These are phyloP conservation scores for Globisporangium cederbergense DNA, from an alignment of 352 stramenopile genomes.

Conservation along the genomic window DNA sequence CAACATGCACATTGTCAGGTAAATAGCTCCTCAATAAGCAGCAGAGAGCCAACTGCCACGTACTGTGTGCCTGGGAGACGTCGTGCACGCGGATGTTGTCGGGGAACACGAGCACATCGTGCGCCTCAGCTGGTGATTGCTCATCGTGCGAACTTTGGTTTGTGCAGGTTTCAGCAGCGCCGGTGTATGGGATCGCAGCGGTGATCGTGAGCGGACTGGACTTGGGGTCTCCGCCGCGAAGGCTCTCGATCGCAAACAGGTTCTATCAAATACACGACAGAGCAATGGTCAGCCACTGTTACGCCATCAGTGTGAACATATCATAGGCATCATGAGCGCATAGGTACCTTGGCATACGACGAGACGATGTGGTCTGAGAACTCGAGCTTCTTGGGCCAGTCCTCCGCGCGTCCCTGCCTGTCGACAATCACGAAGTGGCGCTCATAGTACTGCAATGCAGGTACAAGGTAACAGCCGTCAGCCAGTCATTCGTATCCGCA, in stretches of 20 bases:
- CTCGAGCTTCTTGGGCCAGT: slow-evolving; percentile 75
- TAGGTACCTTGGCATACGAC: slow-evolving; percentile 30
- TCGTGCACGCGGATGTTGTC: slow-evolving; percentile 58
- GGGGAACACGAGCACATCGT: slow-evolving; percentile 72
- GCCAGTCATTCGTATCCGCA: background rate
- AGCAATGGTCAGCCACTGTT: background rate
- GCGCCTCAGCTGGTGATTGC: slow-evolving; percentile 9
- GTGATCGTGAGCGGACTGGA: slow-evolving; percentile 45
- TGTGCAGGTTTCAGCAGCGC: slow-evolving; percentile 5
- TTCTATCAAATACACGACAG: slow-evolving; percentile 14
- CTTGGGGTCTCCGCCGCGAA: slow-evolving; percentile 30
- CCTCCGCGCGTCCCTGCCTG: slow-evolving; percentile 27
- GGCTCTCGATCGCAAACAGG: slow-evolving; percentile 24
- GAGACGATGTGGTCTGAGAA: slow-evolving; percentile 57
- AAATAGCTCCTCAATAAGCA: background rate
- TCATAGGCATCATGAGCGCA: background rate
- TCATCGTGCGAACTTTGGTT: background rate
- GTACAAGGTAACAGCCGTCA: background rate
- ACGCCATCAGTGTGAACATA: background rate
- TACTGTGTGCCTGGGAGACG: slow-evolving; percentile 44
- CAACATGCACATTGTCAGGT: background rate
- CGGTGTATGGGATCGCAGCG: slow-evolving; percentile 48
- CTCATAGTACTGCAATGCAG: slow-evolving; percentile 32
- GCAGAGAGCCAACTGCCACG: slow-evolving; percentile 4
- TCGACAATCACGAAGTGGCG: slow-evolving; percentile 68